Percentiles rank a stretch among this genome's conserved stretches.
phyloP scores from a whole-genome alignment of 1,284 basidiomycete species.

The Somion occarium region DNA sequence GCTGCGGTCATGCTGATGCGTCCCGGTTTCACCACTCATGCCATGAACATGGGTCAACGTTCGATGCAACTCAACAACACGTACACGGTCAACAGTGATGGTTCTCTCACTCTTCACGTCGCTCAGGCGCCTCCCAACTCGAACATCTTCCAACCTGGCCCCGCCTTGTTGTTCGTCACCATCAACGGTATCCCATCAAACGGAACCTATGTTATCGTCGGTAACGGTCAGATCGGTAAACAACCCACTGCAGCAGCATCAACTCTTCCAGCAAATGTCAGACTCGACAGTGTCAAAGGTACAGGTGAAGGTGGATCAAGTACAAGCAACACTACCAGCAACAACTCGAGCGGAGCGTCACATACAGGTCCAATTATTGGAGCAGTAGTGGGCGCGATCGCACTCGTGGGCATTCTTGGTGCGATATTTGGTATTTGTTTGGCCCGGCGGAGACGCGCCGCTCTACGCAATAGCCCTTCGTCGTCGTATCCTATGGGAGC shows the following conservation, averaged over 20 bases:
- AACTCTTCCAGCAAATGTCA: constrained; percentile 49
- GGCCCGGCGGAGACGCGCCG: constrained; percentile 40
- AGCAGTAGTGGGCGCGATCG: constrained; percentile 47
- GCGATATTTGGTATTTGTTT: constrained; percentile 43
- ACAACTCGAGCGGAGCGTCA: constrained; percentile 19
- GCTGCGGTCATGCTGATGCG: constrained; percentile 82
- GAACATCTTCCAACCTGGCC: constrained; percentile 83
- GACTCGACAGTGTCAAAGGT: constrained; percentile 36
- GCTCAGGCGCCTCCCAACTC: constrained; percentile 79
- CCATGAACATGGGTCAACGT: constrained; percentile 93
- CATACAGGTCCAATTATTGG: constrained; percentile 46
- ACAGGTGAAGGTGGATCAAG: constrained; percentile 20
- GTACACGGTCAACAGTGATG: constrained; percentile 77
- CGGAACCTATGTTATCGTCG: constrained; percentile 72
- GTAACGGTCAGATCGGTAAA: constrained; percentile 70
- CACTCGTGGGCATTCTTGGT: constrained; percentile 42
- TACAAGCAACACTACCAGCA: constrained; percentile 21
- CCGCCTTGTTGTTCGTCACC: constrained; percentile 77
- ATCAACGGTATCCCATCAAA: constrained; percentile 82
- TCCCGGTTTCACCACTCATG: constrained; percentile 91
- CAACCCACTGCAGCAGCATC: constrained; percentile 50
- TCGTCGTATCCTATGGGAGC: constrained; percentile 34
- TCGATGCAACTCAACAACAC: constrained; percentile 73
- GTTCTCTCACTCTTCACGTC: constrained; percentile 71
- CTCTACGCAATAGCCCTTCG: constrained; percentile 22